Evolutionary conservation across 208 protist genomes (phyloP).

Genomic region (Trypanosomatidae sp.): DNA sequence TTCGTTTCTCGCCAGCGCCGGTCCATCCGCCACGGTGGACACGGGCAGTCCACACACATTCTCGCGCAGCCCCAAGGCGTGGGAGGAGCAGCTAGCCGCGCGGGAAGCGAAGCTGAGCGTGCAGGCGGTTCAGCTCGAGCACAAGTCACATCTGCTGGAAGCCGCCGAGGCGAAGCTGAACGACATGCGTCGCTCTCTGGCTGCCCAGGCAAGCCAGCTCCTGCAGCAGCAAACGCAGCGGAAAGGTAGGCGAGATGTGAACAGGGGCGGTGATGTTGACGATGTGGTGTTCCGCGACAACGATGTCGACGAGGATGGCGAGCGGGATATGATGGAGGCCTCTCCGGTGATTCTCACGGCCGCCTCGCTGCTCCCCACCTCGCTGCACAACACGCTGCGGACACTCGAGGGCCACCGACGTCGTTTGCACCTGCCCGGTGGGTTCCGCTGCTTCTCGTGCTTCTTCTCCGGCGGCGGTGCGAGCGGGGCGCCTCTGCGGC

Average conservation of each 20-base stretch:
- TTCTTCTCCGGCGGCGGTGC: conserved; percentile 19
- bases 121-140: conserved; percentile 31
- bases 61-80: conserved; percentile 19
- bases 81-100: conserved; percentile 18
- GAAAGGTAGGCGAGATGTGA: not conserved
- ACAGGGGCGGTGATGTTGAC: conserved; percentile 1
- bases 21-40: no score
- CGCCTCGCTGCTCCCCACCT: conserved; percentile 17
- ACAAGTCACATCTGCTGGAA: conserved; percentile 37
- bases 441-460: conserved; percentile 7
- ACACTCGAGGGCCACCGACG: conserved; percentile 12
- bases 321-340: conserved; percentile 11
- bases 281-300: not conserved
- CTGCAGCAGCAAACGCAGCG: conserved; percentile 34
- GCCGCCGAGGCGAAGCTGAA: conserved; percentile 54
- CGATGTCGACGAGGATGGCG: not conserved
- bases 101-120: conserved; percentile 13
- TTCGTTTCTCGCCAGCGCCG: no score
- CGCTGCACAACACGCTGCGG: conserved; percentile 20
- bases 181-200: conserved; percentile 60
- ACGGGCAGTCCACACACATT: no score
- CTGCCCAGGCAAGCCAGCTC: conserved; percentile 51
- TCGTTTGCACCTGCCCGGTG: conserved; percentile 21
- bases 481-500: conserved; percentile 4
- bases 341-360: conserved; percentile 22